phyloP scores from a whole-genome alignment of 148 eudicot species.

The Rhododendron simsii region DNA sequence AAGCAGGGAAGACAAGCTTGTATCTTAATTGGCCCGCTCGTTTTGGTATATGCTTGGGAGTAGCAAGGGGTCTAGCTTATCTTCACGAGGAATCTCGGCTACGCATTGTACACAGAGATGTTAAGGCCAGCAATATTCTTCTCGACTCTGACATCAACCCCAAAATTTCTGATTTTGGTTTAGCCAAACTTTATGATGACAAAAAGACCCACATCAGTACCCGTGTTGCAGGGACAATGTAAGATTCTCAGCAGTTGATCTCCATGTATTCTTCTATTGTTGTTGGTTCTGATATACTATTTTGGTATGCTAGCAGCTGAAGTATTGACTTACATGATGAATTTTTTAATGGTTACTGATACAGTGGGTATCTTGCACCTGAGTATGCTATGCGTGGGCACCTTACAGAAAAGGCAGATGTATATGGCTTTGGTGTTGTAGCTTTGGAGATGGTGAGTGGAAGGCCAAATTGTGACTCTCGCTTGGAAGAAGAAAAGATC shows the following conservation, averaged over 20 bases:
- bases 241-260: slow-evolving; percentile 17
- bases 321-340: background rate
- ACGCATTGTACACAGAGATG: slow-evolving; percentile 84
- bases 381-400: slow-evolving; percentile 94
- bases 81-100: slow-evolving; percentile 82
- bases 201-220: slow-evolving; percentile 88
- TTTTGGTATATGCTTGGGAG: slow-evolving; percentile 12
- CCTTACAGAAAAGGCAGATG: slow-evolving; percentile 93
- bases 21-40: slow-evolving; percentile 47
- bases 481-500: slow-evolving; percentile 43
- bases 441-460: slow-evolving; percentile 81
- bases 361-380: slow-evolving; percentile 91
- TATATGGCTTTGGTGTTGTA: slow-evolving; percentile 82
- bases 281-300: no score
- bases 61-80: slow-evolving; percentile 78
- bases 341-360: slow-evolving; percentile 7
- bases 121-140: slow-evolving; percentile 87
- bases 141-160: slow-evolving; percentile 77
- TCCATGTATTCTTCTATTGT: no score
- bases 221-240: slow-evolving; percentile 96
- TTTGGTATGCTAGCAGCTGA: background rate
- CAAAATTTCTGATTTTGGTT: slow-evolving; percentile 90
- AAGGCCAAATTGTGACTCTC: slow-evolving; percentile 56
- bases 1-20: slow-evolving; percentile 38
- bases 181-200: slow-evolving; percentile 91